These are phyloP conservation scores for Pseudevernia furfuracea DNA, from an alignment of 495 filamentous ascomycete genomes.

Conservation along the genomic window DNA sequence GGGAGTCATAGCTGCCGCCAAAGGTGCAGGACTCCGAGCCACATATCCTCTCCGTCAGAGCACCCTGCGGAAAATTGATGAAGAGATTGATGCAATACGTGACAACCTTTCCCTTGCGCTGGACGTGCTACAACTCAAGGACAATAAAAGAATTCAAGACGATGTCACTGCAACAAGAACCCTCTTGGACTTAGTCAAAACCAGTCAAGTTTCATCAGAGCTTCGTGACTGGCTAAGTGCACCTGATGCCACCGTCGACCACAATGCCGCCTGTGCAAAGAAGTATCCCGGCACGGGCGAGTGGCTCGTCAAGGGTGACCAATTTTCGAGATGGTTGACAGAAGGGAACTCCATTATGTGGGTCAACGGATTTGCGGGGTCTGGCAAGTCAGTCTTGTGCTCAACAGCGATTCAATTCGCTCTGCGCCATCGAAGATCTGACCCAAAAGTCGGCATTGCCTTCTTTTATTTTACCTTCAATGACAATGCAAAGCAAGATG, in stretches of 20 bases:
- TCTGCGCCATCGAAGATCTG: constrained; percentile 18
- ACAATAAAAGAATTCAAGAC: constrained; percentile 20
- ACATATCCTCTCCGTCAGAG: constrained; percentile 33
- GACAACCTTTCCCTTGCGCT: too few relatives aligned
- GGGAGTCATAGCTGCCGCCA: too few relatives aligned
- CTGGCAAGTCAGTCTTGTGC: constrained; percentile 38
- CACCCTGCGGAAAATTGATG: too few relatives aligned
- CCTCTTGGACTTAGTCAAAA: constrained; percentile 21
- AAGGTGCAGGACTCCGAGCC: too few relatives aligned
- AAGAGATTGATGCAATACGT: too few relatives aligned
- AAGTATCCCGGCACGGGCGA: constrained; percentile 26
- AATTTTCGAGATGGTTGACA: constrained; percentile 31
- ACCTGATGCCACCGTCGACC: constrained; percentile 30
- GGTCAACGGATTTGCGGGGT: constrained; percentile 37
- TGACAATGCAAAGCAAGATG: constrained; percentile 31
- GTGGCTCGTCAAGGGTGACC: constrained; percentile 31
- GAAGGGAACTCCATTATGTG: constrained; percentile 36
- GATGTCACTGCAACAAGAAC: constrained; percentile 23
- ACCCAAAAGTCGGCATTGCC: constrained; percentile 25
- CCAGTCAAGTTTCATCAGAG: constrained; percentile 25
- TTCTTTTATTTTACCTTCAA: constrained; percentile 40
- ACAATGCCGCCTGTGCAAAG: constrained; percentile 29
- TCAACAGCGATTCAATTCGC: constrained; percentile 32
- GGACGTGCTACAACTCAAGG: constrained; percentile 27
- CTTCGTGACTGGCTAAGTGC: constrained; percentile 32